These are phyloP conservation scores for Melanogaster broomeanus DNA, from an alignment of 768 basidiomycete genomes.

Conservation along the genomic window DNA sequence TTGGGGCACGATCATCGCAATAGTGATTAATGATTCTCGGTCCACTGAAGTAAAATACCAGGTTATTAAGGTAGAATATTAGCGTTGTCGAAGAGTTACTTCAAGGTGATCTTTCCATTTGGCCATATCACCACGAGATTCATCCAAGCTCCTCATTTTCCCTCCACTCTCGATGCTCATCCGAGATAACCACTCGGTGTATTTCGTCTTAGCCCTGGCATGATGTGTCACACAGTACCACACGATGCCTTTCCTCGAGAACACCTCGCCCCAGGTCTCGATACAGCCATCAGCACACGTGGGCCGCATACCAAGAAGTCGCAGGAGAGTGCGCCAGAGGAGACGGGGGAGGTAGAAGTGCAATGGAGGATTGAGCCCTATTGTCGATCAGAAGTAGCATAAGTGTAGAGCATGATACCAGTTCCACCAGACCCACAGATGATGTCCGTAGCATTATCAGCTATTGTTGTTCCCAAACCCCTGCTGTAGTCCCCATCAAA, in stretches of 20 bases:
- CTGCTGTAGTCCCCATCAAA: conserved; percentile 53
- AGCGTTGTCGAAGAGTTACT: not conserved
- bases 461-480: conserved; percentile 33
- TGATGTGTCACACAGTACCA: conserved; percentile 51
- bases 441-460: conserved; percentile 47
- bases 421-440: conserved; percentile 45
- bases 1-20: too few relatives aligned
- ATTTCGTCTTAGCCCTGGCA: not conserved
- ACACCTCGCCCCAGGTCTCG: conserved; percentile 41
- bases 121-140: conserved; percentile 47
- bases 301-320: conserved; percentile 33
- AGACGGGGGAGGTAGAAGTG: conserved; percentile 61
- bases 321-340: conserved; percentile 51
- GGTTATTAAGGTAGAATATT: too few relatives aligned
- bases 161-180: conserved; percentile 30
- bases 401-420: not conserved
- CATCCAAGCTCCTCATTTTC: conserved; percentile 51
- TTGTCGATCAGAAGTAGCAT: not conserved
- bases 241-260: conserved; percentile 52
- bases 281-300: conserved; percentile 53
- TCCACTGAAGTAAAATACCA: too few relatives aligned
- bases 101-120: conserved; percentile 37
- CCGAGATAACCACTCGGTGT: conserved; percentile 10
- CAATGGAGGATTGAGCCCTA: conserved; percentile 73
- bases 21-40: too few relatives aligned